Conservation (phyloP, 1,284 basidiomycete species). For the Cryptococcus deneoformans region DNA sequence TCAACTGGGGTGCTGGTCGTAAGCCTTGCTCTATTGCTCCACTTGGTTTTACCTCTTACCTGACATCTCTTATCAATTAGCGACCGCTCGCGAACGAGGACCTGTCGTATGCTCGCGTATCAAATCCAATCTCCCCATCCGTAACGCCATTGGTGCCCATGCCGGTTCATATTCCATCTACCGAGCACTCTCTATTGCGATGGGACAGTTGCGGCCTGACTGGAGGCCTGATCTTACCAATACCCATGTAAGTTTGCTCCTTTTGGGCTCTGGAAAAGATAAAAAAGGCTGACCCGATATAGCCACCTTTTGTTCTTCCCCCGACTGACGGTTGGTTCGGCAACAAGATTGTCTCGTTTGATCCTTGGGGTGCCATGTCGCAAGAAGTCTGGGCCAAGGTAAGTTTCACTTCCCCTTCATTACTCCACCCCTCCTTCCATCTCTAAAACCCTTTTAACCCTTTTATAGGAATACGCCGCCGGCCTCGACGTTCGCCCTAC, state of each 20-base stretch:
- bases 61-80: constrained; percentile 7
- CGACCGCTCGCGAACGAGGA: constrained; percentile 57
- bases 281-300: background rate
- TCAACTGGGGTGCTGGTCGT: constrained; percentile 76
- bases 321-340: constrained; percentile 80
- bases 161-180: constrained; percentile 94
- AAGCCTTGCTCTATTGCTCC: constrained; percentile 46
- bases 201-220: constrained; percentile 79
- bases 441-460: background rate
- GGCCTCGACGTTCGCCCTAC: constrained; percentile 81
- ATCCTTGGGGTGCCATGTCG: constrained; percentile 91
- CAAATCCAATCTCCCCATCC: constrained; percentile 75
- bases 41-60: background rate
- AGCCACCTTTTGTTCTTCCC: constrained; percentile 77
- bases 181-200: constrained; percentile 84
- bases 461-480: constrained; percentile 58
- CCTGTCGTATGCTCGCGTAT: constrained; percentile 89
- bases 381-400: constrained; percentile 67
- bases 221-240: constrained; percentile 83
- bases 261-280: background rate
- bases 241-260: constrained; percentile 58
- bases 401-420: constrained; percentile 14
- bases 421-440: background rate
- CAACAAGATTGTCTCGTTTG: constrained; percentile 87
- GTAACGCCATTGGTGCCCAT: constrained; percentile 93